These are phyloP conservation scores for Anisodus acutangulus DNA, from an alignment of 257 asterid genomes.

Conservation along the genomic window DNA sequence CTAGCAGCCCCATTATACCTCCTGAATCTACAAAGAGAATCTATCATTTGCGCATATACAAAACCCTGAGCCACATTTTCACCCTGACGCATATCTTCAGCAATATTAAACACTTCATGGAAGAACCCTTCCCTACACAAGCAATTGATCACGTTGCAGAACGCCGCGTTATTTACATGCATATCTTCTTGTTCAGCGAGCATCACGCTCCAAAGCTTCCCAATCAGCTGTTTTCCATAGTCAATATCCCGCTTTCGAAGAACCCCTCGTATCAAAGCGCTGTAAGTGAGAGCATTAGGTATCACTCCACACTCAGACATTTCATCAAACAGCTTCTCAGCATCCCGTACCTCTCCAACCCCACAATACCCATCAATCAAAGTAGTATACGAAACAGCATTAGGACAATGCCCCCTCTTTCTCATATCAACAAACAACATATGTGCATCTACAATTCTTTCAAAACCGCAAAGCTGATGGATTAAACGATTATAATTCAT, in stretches of 20 bases:
- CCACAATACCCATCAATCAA: slow-evolving; percentile 67
- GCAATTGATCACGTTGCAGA: slow-evolving; percentile 60
- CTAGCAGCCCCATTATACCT: slow-evolving; percentile 91
- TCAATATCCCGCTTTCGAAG: slow-evolving; percentile 58
- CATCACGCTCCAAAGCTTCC: slow-evolving; percentile 69
- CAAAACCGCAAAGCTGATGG: slow-evolving; percentile 58
- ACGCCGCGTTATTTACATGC: slow-evolving; percentile 63
- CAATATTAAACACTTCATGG: slow-evolving; percentile 70
- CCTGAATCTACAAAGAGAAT: slow-evolving; percentile 39
- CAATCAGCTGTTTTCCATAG: slow-evolving; percentile 50
- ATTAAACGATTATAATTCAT: slow-evolving; percentile 77
- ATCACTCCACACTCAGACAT: slow-evolving; percentile 59
- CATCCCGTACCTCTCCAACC: slow-evolving; percentile 51
- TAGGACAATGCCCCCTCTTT: slow-evolving; percentile 65
- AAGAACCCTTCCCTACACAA: slow-evolving; percentile 83
- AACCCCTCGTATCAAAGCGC: slow-evolving; percentile 57
- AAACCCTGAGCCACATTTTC: slow-evolving; percentile 60
- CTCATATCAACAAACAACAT: slow-evolving; percentile 62
- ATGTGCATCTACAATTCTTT: slow-evolving; percentile 57
- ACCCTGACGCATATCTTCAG: slow-evolving; percentile 79
- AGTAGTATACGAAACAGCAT: slow-evolving; percentile 77
- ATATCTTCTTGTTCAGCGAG: slow-evolving; percentile 43
- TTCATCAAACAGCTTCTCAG: slow-evolving; percentile 74
- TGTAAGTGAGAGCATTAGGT: slow-evolving; percentile 61
- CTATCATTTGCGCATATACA: slow-evolving; percentile 77